Conservation (phyloP, 2,329 filamentous ascomycete genomes). For the Penicillium paneum region DNA sequence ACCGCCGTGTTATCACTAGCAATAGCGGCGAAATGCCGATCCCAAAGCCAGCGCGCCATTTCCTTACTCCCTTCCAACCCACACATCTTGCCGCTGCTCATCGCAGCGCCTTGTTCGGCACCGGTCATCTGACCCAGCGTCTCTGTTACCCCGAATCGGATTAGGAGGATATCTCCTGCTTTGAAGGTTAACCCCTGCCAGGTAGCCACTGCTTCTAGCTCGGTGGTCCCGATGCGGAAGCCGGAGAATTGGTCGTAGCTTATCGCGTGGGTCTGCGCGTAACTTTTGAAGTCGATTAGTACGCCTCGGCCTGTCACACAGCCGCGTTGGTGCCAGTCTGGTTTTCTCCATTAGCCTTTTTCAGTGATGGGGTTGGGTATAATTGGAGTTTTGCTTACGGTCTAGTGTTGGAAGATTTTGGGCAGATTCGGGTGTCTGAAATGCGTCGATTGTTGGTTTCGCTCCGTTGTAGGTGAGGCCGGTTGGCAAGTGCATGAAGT, state of each 20-base stretch:
- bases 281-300: slow-evolving; percentile 54
- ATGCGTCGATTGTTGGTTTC: slow-evolving; percentile 25
- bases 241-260: slow-evolving; percentile 54
- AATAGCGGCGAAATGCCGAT: slow-evolving; percentile 46
- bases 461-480: slow-evolving; percentile 35
- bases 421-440: slow-evolving; percentile 6
- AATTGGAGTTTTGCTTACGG: slow-evolving; percentile 3
- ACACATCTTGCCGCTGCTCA: slow-evolving; percentile 10
- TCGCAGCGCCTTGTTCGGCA: slow-evolving; percentile 12
- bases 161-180: slow-evolving; percentile 22
- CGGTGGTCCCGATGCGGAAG: slow-evolving; percentile 14
- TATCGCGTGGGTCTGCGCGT: slow-evolving; percentile 55
- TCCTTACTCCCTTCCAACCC: slow-evolving; percentile 49
- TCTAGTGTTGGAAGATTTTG: slow-evolving; percentile 25
- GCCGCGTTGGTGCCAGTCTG: slow-evolving; percentile 44
- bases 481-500: slow-evolving; percentile 22
- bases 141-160: slow-evolving; percentile 25
- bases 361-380: neutral
- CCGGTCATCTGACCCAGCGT: slow-evolving; percentile 15
- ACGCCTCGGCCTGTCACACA: slow-evolving; percentile 51
- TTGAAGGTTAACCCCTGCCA: slow-evolving; percentile 18
- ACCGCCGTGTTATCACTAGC: slow-evolving; percentile 27
- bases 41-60: slow-evolving; percentile 56
- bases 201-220: slow-evolving; percentile 20
- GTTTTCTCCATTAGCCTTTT: slow-evolving; percentile 11